Evolutionary conservation across 1,139 yeast species (phyloP), one percentile per base, ranked within the genome.

Genomic region (Scheffersomyces parashehatae): DNA sequence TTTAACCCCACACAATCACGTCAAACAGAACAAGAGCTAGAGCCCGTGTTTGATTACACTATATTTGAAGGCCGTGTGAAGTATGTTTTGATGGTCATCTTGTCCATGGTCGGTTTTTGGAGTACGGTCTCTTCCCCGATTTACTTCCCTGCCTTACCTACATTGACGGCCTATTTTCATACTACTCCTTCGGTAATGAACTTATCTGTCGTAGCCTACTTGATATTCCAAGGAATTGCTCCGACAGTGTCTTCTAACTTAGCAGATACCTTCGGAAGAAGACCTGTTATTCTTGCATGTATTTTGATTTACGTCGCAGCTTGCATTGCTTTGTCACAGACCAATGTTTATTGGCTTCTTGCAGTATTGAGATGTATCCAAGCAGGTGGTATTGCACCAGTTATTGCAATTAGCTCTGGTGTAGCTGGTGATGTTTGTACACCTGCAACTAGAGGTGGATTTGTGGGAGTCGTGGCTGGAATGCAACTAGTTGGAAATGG

Each of bases 221-320:
- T 70, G 35, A 11, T 71, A 9, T 61, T 64, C 38, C 76, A 71
- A 51, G 77, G 76, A 2, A 40, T 70, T 1, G 53, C 64, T 2
- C 96, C 96, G 1, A 73, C 85, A 3, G 52, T 87, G 4, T 69
- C 82, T 60, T 82, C 85, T 0, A 73, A 82, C 1, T 49, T 86
- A n/a, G 83, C 93, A 0, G 96, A 88, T 56, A 56, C 68, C 1
- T 67, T 73, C 43, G 96, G 96, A 0, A 72, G 95, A 45, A 60
- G 95, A 34, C 93, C 95, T 0, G 73, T 84, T 0, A 67, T 82
- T 9, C 40, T 85, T 14, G 43, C 61, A 3, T 84, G 89, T 47
- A 64, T 84, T 38, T 13, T 72, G 0, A 65, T 82, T 2, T 85
- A 78, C 46, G 68, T 81, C 7, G 81, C 73, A 1, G 79, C 83